Percentiles rank a stretch among this genome's conserved stretches.
Conservation (phyloP, 305 asterid genomes). For the Euphrasia arctica region DNA sequence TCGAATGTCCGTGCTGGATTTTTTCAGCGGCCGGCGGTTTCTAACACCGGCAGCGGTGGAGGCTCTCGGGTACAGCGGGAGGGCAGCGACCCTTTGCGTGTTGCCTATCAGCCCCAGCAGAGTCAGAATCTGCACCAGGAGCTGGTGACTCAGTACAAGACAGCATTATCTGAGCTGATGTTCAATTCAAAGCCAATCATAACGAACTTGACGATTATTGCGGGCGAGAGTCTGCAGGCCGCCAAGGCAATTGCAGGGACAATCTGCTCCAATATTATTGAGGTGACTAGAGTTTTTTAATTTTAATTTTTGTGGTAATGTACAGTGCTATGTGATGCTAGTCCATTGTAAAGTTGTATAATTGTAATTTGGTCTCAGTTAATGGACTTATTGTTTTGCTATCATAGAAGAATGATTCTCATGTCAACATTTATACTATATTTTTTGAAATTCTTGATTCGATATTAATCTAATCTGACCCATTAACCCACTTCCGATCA, state of each 20-base stretch:
- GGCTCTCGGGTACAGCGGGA: slow-evolving; percentile 35
- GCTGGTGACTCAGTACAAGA: slow-evolving; percentile 76
- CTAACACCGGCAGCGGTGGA: slow-evolving; percentile 37
- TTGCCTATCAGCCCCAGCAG: slow-evolving; percentile 41
- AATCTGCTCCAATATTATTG: slow-evolving; percentile 68
- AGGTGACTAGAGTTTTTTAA: slow-evolving; percentile 61
- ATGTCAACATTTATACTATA: background rate
- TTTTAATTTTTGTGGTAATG: slow-evolving; percentile 25
- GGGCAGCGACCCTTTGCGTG: slow-evolving; percentile 51
- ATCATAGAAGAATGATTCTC: slow-evolving; percentile 2
- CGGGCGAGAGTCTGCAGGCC: slow-evolving; percentile 84
- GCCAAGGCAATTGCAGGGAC: slow-evolving; percentile 75
- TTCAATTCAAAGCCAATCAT: slow-evolving; percentile 89
- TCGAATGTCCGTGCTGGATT: slow-evolving; percentile 55
- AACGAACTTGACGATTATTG: slow-evolving; percentile 85
- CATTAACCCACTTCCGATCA: background rate
- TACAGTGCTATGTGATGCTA: slow-evolving; percentile 28
- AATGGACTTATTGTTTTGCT: slow-evolving; percentile 18
- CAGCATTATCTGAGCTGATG: slow-evolving; percentile 76
- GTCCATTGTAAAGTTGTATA: slow-evolving; percentile 30
- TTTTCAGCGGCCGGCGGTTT: slow-evolving; percentile 41
- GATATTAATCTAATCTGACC: slow-evolving; percentile 16
- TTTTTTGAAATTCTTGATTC: slow-evolving; percentile 8
- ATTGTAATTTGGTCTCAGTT: slow-evolving; percentile 31
- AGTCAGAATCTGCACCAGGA: slow-evolving; percentile 54